A percentile compares a stretch with the other conserved stretches of the same genome.
Evolutionary conservation across 768 basidiomycete genomes (phyloP).

Genomic region (Tylopilus felleus): DNA sequence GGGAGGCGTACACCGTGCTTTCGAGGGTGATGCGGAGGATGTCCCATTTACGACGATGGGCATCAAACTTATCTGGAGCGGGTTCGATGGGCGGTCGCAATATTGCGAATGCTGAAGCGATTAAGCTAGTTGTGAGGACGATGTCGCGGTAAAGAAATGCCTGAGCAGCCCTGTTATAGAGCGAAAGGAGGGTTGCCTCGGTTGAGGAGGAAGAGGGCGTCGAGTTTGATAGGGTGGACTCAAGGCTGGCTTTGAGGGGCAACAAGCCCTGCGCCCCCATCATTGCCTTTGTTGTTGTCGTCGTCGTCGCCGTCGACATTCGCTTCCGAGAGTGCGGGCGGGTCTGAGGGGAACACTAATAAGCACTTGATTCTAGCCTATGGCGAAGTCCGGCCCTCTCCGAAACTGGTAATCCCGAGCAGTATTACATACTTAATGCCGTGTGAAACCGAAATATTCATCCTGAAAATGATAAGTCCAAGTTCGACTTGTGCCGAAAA

Average conservation of each 20-base stretch:
- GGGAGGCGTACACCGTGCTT: slow-evolving; percentile 63
- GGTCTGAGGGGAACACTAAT: not conserved
- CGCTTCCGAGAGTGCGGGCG: not conserved
- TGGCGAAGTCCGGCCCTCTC: too few species aligned
- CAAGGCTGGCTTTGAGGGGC: slow-evolving; percentile 36
- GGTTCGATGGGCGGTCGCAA: slow-evolving; percentile 41
- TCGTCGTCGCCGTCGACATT: slow-evolving; percentile 54
- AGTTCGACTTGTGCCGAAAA: too few species aligned
- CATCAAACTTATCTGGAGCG: slow-evolving; percentile 40
- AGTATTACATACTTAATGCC: too few species aligned
- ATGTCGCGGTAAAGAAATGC: slow-evolving; percentile 78
- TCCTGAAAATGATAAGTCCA: too few species aligned
- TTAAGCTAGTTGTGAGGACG: slow-evolving; percentile 58
- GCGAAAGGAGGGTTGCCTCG: slow-evolving; percentile 56
- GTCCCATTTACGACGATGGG: slow-evolving; percentile 78
- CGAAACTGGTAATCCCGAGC: too few species aligned
- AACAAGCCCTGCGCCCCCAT: slow-evolving; percentile 25
- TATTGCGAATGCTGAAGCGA: slow-evolving; percentile 66
- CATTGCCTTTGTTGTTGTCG: slow-evolving; percentile 30
- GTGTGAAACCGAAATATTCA: too few species aligned
- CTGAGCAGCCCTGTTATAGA: slow-evolving; percentile 74
- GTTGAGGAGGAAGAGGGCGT: slow-evolving; percentile 26
- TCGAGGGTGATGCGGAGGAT: slow-evolving; percentile 82
- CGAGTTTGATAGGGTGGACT: not conserved
- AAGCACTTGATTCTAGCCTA: slow-evolving; percentile 28